Base-by-base conservation (phyloP, 1,284 basidiomycete genomes). In the Cutaneotrichosporon spelunceum region DNA sequence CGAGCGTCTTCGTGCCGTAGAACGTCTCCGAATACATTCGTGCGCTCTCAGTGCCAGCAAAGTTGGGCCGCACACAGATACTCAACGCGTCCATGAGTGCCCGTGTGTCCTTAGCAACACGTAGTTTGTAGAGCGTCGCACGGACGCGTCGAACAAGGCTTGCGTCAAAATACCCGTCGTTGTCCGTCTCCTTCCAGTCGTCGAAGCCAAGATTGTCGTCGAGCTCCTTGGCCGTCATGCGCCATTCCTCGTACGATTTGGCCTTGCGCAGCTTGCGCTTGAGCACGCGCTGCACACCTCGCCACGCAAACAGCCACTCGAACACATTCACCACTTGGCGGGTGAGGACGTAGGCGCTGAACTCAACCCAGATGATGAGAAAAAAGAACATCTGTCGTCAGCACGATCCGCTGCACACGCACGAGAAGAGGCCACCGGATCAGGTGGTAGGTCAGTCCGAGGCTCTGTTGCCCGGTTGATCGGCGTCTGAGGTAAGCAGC, bases 271-370 rank as follows among this genome's bases (percentile, higher is more conserved):
- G 80, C 56, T 85, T 85, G 63, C 87, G 86, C 63, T 94, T 82
- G 11, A 95, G 80, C 21, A 83, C 76, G 5, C 91, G 91, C 72
- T 93, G 93, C 61, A 86, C 82, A 7, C 95, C 94, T 60, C 91
- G 81, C 93, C 93, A 97, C 57, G 91, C 90, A 26, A 89, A 86
- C 52, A 93, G 75, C 86, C 88, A 94, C 78, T 96, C 93, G 72
- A 93, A 90, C n/a, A 90, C 84, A 72, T 94, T 94, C 45, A 97
- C 95, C 19, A 94, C 75, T 76, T 98, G 94, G 42, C 95, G 84
- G 53, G 93, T 91, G 27, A 90, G 67, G 45, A 98, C 86, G 73
- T 98, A 93, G 33, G 90, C 80, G 16, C 90, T 82, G 72, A 99
- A 98, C 77, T 98, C 90, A 30, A 85, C 82, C 33, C 86, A 83